Evolutionary conservation across 2,329 filamentous ascomycete species (phyloP).

Genomic region (Aureobasidium sp.): DNA sequence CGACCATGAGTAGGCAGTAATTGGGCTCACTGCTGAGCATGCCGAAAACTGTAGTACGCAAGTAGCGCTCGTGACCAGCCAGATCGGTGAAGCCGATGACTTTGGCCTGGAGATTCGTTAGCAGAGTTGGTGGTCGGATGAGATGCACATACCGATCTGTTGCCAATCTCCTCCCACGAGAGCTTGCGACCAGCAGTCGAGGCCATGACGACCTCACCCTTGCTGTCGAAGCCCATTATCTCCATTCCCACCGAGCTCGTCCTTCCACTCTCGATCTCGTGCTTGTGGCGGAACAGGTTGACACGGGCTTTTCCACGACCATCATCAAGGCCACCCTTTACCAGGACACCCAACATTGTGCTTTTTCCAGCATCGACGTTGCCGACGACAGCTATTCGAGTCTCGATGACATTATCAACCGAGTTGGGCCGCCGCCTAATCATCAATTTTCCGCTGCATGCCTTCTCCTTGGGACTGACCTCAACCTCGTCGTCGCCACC

Average conservation of each 20-base stretch:
- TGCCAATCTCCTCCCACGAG: constrained; percentile 96
- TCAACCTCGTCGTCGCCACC: constrained; percentile 67
- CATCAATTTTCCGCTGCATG: constrained; percentile 77
- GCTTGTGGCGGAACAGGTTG: constrained; percentile 95
- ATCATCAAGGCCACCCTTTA: constrained; percentile 92
- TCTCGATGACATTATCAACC: constrained; percentile 87
- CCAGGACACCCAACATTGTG: constrained; percentile 88
- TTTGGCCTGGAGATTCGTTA: constrained; percentile 50
- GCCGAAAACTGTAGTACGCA: constrained; percentile 93
- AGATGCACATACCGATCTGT: constrained; percentile 53
- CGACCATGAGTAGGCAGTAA: constrained; percentile 97
- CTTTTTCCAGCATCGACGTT: constrained; percentile 98
- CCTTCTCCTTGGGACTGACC: constrained; percentile 58
- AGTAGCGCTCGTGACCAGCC: constrained; percentile 89
- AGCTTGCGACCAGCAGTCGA: constrained; percentile 76
- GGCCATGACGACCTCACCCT: constrained; percentile 72
- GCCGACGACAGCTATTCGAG: constrained; percentile 89
- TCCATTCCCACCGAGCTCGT: constrained; percentile 98
- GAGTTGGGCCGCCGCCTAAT: constrained; percentile 65
- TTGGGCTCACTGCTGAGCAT: constrained; percentile 91
- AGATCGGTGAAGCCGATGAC: constrained; percentile 95
- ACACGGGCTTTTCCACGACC: constrained; percentile 88
- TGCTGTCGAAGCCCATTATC: constrained; percentile 93
- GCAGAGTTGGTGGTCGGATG: no score
- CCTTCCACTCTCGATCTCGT: constrained; percentile 90